phyloP scores from a whole-genome alignment of 768 basidiomycete genomes.

The Phylloporus rhodoxanthus region DNA sequence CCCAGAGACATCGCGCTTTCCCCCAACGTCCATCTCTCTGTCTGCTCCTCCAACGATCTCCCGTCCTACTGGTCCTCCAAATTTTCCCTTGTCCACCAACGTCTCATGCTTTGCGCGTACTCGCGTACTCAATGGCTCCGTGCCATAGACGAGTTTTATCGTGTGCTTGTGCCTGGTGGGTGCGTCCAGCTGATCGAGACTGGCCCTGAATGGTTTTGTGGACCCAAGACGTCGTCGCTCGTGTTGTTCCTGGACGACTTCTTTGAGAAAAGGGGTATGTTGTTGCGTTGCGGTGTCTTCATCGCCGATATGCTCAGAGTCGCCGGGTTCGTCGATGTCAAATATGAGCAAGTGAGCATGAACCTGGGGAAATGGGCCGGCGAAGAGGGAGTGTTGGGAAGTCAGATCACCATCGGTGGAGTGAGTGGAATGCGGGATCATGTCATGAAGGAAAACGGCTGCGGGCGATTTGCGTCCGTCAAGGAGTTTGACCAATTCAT shows the following conservation, averaged over 20 bases:
- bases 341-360: slow-evolving; percentile 7
- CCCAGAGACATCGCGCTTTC: slow-evolving; percentile 2
- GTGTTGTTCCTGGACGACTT: slow-evolving; percentile 2
- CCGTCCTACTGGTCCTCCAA: slow-evolving; percentile 27
- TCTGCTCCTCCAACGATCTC: slow-evolving; percentile 24
- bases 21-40: slow-evolving; percentile 17
- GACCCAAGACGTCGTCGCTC: slow-evolving; percentile 1
- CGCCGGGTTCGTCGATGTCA: slow-evolving; percentile 11
- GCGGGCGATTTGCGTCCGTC: slow-evolving; percentile 10
- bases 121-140: slow-evolving; percentile 25
- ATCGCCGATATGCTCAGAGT: slow-evolving; percentile 4
- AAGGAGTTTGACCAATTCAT: slow-evolving; percentile 14
- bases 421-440: slow-evolving; percentile 15
- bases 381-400: slow-evolving; percentile 9
- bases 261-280: background rate
- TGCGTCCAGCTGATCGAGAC: slow-evolving; percentile 29
- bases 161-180: slow-evolving; percentile 31
- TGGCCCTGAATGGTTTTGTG: slow-evolving; percentile 4
- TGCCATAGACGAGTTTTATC: slow-evolving; percentile 23
- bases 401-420: slow-evolving; percentile 8
- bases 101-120: slow-evolving; percentile 28
- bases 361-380: slow-evolving; percentile 19
- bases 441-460: slow-evolving; percentile 15
- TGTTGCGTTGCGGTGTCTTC: background rate
- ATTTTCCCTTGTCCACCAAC: slow-evolving; percentile 31